These are phyloP conservation scores for Fagopyrum esculentum DNA, from an alignment of 148 eudicot genomes.

Conservation along the genomic window DNA sequence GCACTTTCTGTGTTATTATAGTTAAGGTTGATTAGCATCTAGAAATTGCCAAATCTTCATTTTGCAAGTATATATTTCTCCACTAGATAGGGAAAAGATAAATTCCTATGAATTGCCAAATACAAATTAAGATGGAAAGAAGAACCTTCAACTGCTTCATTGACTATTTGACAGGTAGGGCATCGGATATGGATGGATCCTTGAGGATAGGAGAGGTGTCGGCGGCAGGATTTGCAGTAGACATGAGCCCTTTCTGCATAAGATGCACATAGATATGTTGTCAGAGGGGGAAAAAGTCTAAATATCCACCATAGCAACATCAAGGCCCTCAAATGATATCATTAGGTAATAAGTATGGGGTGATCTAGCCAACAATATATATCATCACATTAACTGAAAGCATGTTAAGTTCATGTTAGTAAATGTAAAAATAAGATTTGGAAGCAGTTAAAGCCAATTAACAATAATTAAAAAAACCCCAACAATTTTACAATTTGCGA, in stretches of 20 bases:
- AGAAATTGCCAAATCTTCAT: background rate
- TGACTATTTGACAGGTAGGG: slow-evolving; percentile 67
- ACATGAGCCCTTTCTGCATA: slow-evolving; percentile 65
- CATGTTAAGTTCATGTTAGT: background rate
- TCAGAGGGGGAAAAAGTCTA: background rate
- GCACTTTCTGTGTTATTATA: slow-evolving; percentile 9
- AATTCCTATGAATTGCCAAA: background rate
- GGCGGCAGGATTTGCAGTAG: slow-evolving; percentile 88
- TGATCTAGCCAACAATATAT: background rate
- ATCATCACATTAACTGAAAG: background rate
- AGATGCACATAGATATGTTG: background rate
- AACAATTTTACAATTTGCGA: background rate
- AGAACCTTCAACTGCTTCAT: slow-evolving; percentile 77
- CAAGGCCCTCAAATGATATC: background rate
- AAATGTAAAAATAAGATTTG: background rate
- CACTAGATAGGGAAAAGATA: background rate
- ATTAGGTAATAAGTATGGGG: background rate
- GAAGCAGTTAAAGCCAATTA: background rate
- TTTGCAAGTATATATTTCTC: background rate
- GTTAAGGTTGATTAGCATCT: background rate
- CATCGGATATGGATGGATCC: slow-evolving; percentile 72
- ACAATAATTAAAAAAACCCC: background rate
- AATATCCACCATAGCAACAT: background rate
- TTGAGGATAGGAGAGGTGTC: slow-evolving; percentile 57
- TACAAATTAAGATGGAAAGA: slow-evolving; percentile 3